Evolutionary conservation across 495 filamentous ascomycete species (phyloP).

Genomic region (Penicillium herquei): DNA sequence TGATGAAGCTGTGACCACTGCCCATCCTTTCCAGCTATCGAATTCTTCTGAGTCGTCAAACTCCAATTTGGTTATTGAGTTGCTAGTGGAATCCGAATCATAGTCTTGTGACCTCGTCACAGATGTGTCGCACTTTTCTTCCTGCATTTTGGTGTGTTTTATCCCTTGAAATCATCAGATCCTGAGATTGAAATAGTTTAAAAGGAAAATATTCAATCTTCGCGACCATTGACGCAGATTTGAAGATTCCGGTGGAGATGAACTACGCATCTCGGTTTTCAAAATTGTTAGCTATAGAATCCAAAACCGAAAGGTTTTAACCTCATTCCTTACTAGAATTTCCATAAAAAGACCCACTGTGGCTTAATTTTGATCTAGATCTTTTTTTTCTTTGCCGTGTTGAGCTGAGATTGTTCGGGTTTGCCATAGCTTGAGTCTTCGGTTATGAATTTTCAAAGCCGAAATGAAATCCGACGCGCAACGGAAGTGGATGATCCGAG

Average conservation of each 20-base stretch:
- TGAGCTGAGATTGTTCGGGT: background rate
- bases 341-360: background rate
- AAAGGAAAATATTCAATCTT: background rate
- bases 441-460: background rate
- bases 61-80: background rate
- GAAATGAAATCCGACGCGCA: background rate
- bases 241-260: background rate
- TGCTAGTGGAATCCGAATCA: background rate
- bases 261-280: constrained; percentile 1
- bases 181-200: background rate
- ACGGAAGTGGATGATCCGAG: no score
- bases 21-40: constrained; percentile 9
- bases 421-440: background rate
- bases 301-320: background rate
- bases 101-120: background rate
- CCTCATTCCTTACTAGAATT: background rate
- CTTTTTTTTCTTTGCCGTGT: background rate
- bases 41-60: constrained; percentile 1
- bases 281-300: background rate
- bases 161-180: background rate
- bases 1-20: constrained; percentile 5
- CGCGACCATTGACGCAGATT: background rate
- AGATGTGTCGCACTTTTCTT: background rate
- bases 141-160: background rate
- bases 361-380: background rate